Evolutionary conservation across 306 rosid genomes (phyloP).

Genomic region (Echinosophora koreensis): DNA sequence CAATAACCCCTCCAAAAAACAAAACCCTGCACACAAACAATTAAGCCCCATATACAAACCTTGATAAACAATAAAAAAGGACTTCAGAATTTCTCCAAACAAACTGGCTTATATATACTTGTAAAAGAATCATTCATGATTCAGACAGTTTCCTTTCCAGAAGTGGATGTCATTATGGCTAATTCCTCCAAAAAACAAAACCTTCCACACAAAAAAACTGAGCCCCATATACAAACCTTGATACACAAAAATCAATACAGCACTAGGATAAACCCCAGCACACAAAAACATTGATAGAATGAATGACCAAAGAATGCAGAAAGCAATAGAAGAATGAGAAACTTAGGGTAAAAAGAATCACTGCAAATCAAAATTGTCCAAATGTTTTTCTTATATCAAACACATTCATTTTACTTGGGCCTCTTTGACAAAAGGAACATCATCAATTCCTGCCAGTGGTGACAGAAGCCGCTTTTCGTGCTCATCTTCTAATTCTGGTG

Average conservation of each 20-base stretch:
- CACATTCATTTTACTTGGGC: constrained; percentile 30
- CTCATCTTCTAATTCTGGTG: constrained; percentile 58
- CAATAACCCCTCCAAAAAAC: not conserved
- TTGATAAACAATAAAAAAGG: not conserved
- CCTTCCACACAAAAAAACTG: not conserved
- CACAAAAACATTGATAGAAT: not conserved
- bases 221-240: constrained; percentile 23
- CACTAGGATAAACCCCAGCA: not conserved
- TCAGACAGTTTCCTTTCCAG: not conserved
- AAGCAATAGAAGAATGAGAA: not conserved
- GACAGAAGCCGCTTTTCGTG: constrained; percentile 71
- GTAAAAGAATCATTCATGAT: constrained; percentile 3
- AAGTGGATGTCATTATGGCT: not conserved
- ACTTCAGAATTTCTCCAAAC: not conserved
- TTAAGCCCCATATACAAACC: constrained; percentile 20
- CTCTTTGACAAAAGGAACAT: constrained; percentile 68
- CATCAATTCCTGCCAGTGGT: constrained; percentile 55
- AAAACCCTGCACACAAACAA: not conserved
- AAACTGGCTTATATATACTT: not conserved
- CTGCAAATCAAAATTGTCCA: constrained; percentile 3
- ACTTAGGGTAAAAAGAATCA: not conserved
- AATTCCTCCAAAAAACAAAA: not conserved
- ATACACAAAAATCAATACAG: constrained; percentile 16
- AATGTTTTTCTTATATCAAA: constrained; percentile 30
- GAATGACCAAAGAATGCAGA: constrained; percentile 12